Percentiles rank a stretch among this genome's conserved stretches.
These are phyloP conservation scores for Penicillium vulpinum DNA, from an alignment of 2,329 filamentous ascomycete species.

Conservation along the genomic window DNA sequence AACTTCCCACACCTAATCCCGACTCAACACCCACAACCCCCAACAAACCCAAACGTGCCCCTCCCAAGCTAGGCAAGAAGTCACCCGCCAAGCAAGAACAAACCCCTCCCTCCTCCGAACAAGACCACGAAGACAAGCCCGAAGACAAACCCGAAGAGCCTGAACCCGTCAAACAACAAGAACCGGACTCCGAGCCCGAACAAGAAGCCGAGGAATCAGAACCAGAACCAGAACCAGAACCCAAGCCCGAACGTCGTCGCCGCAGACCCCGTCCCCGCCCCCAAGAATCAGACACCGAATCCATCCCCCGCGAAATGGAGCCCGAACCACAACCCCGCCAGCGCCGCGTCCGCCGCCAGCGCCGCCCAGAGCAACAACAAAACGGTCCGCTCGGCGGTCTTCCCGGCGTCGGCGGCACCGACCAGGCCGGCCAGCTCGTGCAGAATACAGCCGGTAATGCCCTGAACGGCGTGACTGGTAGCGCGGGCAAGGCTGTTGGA, in stretches of 20 bases:
- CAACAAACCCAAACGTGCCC: slow-evolving; percentile 29
- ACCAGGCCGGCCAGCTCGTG: slow-evolving; percentile 59
- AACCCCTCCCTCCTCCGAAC: slow-evolving; percentile 26
- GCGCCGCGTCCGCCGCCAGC: slow-evolving; percentile 27
- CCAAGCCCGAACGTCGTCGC: slow-evolving; percentile 45
- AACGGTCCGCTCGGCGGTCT: slow-evolving; percentile 49
- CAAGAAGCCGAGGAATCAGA: slow-evolving; percentile 17
- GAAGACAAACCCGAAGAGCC: slow-evolving; percentile 10
- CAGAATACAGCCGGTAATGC: slow-evolving; percentile 50
- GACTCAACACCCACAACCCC: slow-evolving; percentile 19
- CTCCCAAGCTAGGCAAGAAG: slow-evolving; percentile 36
- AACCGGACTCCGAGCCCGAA: slow-evolving; percentile 24
- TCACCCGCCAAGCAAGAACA: slow-evolving; percentile 28
- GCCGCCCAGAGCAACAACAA: slow-evolving; percentile 53
- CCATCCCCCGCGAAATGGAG: slow-evolving; percentile 55
- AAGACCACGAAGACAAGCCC: slow-evolving; percentile 19
- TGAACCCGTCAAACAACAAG: slow-evolving; percentile 3
- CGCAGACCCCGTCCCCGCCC: slow-evolving; percentile 21
- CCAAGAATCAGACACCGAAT: slow-evolving; percentile 53
- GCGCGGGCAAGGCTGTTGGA: slow-evolving; percentile 47
- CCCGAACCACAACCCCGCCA: slow-evolving; percentile 38
- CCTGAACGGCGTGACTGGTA: slow-evolving; percentile 41
- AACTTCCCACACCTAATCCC: slow-evolving; percentile 20
- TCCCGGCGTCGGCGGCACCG: slow-evolving; percentile 48
- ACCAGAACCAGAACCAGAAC: slow-evolving; percentile 42